Conservation (phyloP, 2,329 filamentous ascomycete genomes). For the Graphilbum fragrans region DNA sequence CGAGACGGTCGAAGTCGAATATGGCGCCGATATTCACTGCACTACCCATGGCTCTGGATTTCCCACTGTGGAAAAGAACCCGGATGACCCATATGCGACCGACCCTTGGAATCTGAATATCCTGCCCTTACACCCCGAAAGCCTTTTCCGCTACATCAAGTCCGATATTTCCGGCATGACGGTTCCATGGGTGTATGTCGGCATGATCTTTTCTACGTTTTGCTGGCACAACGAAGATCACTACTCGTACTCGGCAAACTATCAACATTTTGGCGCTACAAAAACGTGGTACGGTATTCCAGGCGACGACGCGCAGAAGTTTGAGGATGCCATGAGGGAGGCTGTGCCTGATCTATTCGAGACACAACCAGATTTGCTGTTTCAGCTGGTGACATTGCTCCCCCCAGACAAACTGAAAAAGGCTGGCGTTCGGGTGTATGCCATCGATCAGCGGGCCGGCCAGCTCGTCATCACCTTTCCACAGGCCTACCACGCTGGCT, state of each 20-base stretch:
- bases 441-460: constrained; percentile 88
- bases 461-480: constrained; percentile 96
- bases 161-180: constrained; percentile 99
- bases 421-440: constrained; percentile 85
- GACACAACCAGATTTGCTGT: constrained; percentile 88
- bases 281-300: constrained; percentile 99
- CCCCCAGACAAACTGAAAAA: constrained; percentile 89
- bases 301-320: constrained; percentile 83
- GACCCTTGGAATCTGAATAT: constrained; percentile 96
- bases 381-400: constrained; percentile 91
- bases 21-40: constrained; percentile 94
- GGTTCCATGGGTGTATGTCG: constrained; percentile 96
- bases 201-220: constrained; percentile 99
- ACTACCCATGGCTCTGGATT: constrained; percentile 97
- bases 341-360: constrained; percentile 95
- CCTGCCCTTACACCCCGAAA: constrained; percentile 79
- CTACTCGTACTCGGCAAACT: constrained; percentile 95
- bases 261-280: constrained; percentile 94
- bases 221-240: constrained; percentile 99
- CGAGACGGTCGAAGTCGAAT: constrained; percentile 94
- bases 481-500: constrained; percentile 92
- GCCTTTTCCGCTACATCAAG: constrained; percentile 93
- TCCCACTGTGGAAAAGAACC: constrained; percentile 84
- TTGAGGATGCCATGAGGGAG: constrained; percentile 88
- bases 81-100: constrained; percentile 72